phyloP scores from a whole-genome alignment of 2,329 filamentous ascomycete species.

The Cladobotryum mycophilum region DNA sequence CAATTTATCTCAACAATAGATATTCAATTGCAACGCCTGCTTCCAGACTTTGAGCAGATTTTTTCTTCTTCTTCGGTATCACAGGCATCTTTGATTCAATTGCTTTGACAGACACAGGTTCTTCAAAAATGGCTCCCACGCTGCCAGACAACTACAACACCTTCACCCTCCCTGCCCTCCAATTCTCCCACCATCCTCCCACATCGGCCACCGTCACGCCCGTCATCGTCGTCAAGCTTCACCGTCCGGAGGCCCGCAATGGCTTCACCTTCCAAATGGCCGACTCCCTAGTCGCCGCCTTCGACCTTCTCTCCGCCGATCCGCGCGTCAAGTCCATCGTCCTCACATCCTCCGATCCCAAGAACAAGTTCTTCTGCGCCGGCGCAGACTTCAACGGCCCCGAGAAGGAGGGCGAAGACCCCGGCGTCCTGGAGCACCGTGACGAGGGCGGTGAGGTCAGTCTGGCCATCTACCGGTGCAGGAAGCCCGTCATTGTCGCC shows the following conservation, averaged over 20 bases:
- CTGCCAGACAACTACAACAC: constrained; percentile 34
- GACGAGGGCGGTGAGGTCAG: constrained; percentile 48
- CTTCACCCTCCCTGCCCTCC: constrained; percentile 38
- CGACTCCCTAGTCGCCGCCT: constrained; percentile 50
- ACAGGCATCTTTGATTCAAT: too few species aligned
- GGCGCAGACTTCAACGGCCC: constrained; percentile 48
- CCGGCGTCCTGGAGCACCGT: constrained; percentile 29
- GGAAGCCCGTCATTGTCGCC: constrained; percentile 53
- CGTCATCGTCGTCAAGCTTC: constrained; percentile 56
- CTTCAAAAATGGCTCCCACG: constrained; percentile 16
- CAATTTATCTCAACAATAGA: too few species aligned
- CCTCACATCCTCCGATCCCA: constrained; percentile 44
- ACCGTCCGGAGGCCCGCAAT: constrained; percentile 61
- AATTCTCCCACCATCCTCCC: constrained; percentile 42
- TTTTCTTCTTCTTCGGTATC: too few species aligned
- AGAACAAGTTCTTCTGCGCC: constrained; percentile 49
- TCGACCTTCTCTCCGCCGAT: constrained; percentile 45
- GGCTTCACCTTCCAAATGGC: constrained; percentile 63
- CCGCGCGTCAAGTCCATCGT: constrained; percentile 49
- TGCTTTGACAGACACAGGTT: neutral
- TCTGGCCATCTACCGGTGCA: constrained; percentile 50
- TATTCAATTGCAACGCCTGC: too few species aligned
- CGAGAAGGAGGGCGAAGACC: constrained; percentile 9
- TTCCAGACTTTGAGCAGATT: too few species aligned
- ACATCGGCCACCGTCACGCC: constrained; percentile 50